Percentiles rank a stretch among this genome's conserved stretches.
phyloP scores from a whole-genome alignment of 2,329 filamentous ascomycete species.

The Curvularia lunata region DNA sequence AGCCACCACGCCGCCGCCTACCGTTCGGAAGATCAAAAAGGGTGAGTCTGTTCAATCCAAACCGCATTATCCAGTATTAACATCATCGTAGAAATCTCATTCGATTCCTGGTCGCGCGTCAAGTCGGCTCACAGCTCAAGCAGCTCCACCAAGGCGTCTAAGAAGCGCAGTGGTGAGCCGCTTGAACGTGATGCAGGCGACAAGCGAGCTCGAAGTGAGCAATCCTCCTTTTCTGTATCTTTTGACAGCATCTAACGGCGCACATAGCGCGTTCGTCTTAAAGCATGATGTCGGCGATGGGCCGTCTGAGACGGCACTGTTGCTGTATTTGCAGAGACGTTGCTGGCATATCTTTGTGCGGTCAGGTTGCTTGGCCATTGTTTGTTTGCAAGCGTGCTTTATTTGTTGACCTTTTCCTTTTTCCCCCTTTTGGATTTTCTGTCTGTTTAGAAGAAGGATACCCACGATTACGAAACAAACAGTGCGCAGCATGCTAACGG shows the following conservation, averaged over 20 bases:
- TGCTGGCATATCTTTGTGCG: constrained; percentile 1
- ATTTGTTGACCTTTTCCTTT: constrained; percentile 9
- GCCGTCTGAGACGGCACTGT: background rate
- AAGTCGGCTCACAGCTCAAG: constrained; percentile 57
- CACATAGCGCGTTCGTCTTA: constrained; percentile 26
- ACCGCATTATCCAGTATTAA: constrained; percentile 3
- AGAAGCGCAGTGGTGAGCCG: constrained; percentile 44
- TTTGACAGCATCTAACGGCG: constrained; percentile 36
- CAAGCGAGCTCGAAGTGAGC: constrained; percentile 45
- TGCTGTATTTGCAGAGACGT: background rate
- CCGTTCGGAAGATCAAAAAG: constrained; percentile 66
- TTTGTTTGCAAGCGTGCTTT: constrained; percentile 24
- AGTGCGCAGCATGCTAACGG: background rate
- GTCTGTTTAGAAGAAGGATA: constrained; percentile 17
- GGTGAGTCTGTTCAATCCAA: constrained; percentile 48
- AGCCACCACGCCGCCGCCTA: constrained; percentile 60
- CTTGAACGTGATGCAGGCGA: constrained; percentile 35
- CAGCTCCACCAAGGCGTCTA: constrained; percentile 47
- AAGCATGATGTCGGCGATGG: background rate
- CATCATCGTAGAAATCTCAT: constrained; percentile 48
- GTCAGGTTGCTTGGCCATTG: constrained; percentile 12
- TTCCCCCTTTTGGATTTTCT: background rate
- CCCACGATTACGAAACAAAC: constrained; percentile 20
- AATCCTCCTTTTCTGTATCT: constrained; percentile 34
- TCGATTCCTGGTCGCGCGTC: constrained; percentile 71